Conservation (phyloP, 164 flowering plant species). For the Nymphaea colorata region DNA sequence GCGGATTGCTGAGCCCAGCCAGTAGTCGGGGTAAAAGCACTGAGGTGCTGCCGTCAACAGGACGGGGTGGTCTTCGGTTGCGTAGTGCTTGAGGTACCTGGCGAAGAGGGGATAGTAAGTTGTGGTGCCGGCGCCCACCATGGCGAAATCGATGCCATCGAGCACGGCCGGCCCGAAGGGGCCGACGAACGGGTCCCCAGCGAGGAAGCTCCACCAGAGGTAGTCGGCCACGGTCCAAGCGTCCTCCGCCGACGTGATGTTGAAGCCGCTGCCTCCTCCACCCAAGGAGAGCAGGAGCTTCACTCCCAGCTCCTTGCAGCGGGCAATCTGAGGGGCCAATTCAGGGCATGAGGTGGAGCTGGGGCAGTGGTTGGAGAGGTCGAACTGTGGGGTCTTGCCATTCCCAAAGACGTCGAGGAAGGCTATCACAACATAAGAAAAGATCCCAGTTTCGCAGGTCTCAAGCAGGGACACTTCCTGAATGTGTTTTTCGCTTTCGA, state of each 20-base stretch:
- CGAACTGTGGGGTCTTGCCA: constrained; percentile 11
- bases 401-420: constrained; percentile 15
- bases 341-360: constrained; percentile 24
- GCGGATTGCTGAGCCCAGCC: constrained; percentile 7
- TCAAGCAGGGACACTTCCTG: constrained; percentile 11
- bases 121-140: constrained; percentile 1
- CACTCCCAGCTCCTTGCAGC: no score
- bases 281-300: no score
- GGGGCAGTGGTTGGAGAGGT: constrained; percentile 17
- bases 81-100: constrained; percentile 1
- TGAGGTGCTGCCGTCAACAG: constrained; percentile 19
- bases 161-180: no score
- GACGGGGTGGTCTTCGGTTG: constrained; percentile 7
- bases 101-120: constrained; percentile 1
- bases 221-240: no score
- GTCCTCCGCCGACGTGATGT: no score
- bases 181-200: no score
- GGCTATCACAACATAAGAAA: constrained; percentile 9
- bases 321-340: constrained; percentile 3
- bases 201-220: no score
- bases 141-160: not conserved
- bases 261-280: no score
- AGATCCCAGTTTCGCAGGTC: constrained; percentile 11
- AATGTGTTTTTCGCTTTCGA: not conserved
- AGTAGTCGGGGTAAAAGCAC: constrained; percentile 17